Conservation (phyloP, 345 rosid genomes). For the Pugionium dolabratum region DNA sequence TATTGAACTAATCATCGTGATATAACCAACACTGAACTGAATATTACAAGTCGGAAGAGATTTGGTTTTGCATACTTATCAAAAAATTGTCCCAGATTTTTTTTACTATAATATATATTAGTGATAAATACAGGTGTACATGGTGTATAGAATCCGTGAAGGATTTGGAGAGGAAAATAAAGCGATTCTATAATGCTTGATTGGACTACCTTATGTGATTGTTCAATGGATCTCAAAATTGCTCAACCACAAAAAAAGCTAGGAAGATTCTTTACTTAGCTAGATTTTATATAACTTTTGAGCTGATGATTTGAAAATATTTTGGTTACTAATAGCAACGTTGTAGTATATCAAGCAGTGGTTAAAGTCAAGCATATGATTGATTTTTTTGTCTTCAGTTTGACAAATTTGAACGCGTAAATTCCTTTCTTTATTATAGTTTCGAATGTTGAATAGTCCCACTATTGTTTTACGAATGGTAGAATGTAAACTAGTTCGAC, state of each 20-base stretch:
- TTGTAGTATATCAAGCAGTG: no score
- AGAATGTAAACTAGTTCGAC: no score
- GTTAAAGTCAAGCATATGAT: no score
- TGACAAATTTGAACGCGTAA: no score
- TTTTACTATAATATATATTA: background rate
- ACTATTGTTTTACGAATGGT: no score
- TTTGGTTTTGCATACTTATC: conserved; percentile 17
- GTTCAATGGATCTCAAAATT: conserved; percentile 39
- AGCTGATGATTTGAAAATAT: no score
- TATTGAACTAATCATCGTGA: background rate
- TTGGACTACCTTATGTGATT: conserved; percentile 33
- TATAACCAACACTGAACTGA: background rate
- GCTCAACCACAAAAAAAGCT: conserved; percentile 20
- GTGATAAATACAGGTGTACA: conserved; percentile 12
- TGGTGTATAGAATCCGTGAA: conserved; percentile 28
- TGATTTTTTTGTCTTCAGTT: no score
- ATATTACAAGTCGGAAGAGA: background rate
- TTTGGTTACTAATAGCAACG: no score
- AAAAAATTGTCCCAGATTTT: background rate
- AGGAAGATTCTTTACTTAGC: conserved; percentile 26
- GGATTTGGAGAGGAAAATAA: conserved; percentile 34
- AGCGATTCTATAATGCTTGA: conserved; percentile 37
- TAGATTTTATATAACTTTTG: no score
- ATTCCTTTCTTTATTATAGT: no score
- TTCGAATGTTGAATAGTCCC: no score